These are phyloP conservation scores for Pseudocercospora eumusae DNA, from an alignment of 2,329 filamentous ascomycete genomes.

Conservation along the genomic window DNA sequence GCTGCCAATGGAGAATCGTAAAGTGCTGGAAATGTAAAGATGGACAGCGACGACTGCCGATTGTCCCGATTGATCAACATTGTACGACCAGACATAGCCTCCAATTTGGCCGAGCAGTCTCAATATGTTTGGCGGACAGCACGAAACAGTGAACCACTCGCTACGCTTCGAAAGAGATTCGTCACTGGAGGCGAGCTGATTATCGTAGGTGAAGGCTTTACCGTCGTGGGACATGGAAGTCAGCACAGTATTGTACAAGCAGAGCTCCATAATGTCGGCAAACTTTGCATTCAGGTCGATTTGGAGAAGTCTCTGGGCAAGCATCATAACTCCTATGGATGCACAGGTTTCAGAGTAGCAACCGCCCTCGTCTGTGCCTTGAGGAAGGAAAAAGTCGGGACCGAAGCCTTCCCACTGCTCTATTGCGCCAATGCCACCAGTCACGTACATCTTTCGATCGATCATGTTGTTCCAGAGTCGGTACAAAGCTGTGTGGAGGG, in stretches of 20 bases:
- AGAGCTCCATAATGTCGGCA: conserved; percentile 62
- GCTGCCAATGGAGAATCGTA: conserved; percentile 45
- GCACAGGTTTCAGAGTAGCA: conserved; percentile 66
- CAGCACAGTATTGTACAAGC: conserved; percentile 62
- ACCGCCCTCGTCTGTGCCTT: conserved; percentile 61
- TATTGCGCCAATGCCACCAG: conserved; percentile 61
- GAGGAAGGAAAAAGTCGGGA: conserved; percentile 60
- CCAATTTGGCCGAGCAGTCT: conserved; percentile 59
- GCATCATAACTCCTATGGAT: conserved; percentile 62
- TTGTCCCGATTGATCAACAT: conserved; percentile 29
- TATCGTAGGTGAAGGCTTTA: conserved; percentile 62
- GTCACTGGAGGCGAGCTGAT: conserved; percentile 60
- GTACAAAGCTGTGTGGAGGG: conserved; percentile 46
- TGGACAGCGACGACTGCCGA: conserved; percentile 53
- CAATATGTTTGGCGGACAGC: conserved; percentile 62
- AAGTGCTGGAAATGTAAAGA: conserved; percentile 55
- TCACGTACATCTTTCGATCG: conserved; percentile 63
- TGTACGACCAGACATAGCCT: conserved; percentile 58
- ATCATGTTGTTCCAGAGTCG: conserved; percentile 63
- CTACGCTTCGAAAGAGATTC: conserved; percentile 52
- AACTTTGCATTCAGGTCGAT: conserved; percentile 56
- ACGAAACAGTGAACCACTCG: conserved; percentile 62
- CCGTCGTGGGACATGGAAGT: conserved; percentile 60
- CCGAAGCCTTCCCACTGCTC: conserved; percentile 64
- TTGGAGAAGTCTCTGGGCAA: conserved; percentile 58